These are phyloP conservation scores for Gloeophyllum trabeum DNA, from an alignment of 768 basidiomycete genomes.

Conservation along the genomic window DNA sequence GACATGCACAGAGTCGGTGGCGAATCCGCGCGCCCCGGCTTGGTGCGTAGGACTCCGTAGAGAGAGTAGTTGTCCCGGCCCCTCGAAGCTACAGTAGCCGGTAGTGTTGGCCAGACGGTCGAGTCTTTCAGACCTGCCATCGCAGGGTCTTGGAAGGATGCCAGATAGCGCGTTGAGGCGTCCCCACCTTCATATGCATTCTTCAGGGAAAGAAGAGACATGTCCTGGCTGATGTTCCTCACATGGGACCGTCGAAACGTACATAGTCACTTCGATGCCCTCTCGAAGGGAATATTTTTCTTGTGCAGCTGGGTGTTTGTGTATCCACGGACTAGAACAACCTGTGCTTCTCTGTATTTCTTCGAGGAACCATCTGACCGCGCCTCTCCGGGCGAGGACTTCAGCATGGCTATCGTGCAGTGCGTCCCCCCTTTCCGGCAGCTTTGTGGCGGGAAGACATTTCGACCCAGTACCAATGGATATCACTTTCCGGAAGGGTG, in stretches of 20 bases:
- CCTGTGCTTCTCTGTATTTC: slow-evolving; percentile 37
- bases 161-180: slow-evolving; percentile 74
- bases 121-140: slow-evolving; percentile 64
- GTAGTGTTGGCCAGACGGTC: slow-evolving; percentile 17
- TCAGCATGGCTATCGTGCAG: slow-evolving; percentile 91
- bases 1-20: slow-evolving; percentile 79
- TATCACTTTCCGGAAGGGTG: slow-evolving; percentile 36
- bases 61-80: slow-evolving; percentile 75
- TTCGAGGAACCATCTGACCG: slow-evolving; percentile 68
- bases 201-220: background rate
- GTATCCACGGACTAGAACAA: slow-evolving; percentile 2
- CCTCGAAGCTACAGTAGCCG: slow-evolving; percentile 36
- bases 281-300: no score
- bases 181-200: slow-evolving; percentile 57
- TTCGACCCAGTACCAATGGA: slow-evolving; percentile 80
- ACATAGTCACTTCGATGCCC: slow-evolving; percentile 52
- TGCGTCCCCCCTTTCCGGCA: slow-evolving; percentile 63
- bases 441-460: slow-evolving; percentile 54
- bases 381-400: slow-evolving; percentile 75
- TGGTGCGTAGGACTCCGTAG: slow-evolving; percentile 76
- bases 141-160: slow-evolving; percentile 57
- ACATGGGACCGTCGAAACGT: slow-evolving; percentile 69
- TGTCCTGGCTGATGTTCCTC: slow-evolving; percentile 11
- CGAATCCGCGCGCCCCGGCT: slow-evolving; percentile 88
- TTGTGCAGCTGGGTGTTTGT: no score